Percentiles rank a stretch among this genome's conserved stretches.
These are phyloP conservation scores for Lactarius sanguifluus DNA, from an alignment of 768 basidiomycete genomes.

Conservation along the genomic window DNA sequence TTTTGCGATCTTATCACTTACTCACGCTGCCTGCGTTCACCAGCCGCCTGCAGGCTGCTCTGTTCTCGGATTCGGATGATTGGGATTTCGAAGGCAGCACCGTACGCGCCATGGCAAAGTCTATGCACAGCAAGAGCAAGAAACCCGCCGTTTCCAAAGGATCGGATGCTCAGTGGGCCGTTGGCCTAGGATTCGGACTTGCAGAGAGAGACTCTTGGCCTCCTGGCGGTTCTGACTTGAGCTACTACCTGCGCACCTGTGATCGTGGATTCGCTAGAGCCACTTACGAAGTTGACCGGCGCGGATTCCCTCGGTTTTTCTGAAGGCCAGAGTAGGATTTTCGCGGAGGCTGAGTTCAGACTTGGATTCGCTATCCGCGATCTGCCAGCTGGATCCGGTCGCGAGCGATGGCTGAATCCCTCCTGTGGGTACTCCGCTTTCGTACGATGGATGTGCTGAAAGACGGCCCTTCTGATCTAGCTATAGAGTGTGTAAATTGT, in stretches of 20 bases:
- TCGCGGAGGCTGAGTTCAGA: constrained; percentile 68
- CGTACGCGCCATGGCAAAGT: constrained; percentile 28
- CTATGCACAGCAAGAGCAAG: constrained; percentile 8
- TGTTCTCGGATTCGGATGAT: constrained; percentile 75
- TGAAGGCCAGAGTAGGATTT: constrained; percentile 29
- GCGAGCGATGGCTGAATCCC: constrained; percentile 80
- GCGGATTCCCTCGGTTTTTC: constrained; percentile 5
- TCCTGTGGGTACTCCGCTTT: constrained; percentile 54
- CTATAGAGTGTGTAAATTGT: constrained; percentile 38
- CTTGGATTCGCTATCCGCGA: constrained; percentile 85
- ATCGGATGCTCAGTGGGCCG: constrained; percentile 45
- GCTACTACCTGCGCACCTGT: constrained; percentile 82
- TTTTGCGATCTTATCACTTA: constrained; percentile 75
- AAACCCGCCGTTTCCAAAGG: neutral
- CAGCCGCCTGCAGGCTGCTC: constrained; percentile 60
- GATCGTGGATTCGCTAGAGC: constrained; percentile 75
- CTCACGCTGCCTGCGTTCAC: constrained; percentile 74
- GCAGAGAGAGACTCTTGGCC: constrained; percentile 80
- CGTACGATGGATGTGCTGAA: neutral
- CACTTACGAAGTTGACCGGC: constrained; percentile 16
- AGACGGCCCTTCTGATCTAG: constrained; percentile 26
- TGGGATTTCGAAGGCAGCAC: constrained; percentile 29
- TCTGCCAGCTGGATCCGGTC: constrained; percentile 59
- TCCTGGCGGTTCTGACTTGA: constrained; percentile 80
- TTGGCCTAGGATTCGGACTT: constrained; percentile 74